Base-by-base conservation (phyloP, 257 asterid species). In the Solanum bulbocastanum region DNA sequence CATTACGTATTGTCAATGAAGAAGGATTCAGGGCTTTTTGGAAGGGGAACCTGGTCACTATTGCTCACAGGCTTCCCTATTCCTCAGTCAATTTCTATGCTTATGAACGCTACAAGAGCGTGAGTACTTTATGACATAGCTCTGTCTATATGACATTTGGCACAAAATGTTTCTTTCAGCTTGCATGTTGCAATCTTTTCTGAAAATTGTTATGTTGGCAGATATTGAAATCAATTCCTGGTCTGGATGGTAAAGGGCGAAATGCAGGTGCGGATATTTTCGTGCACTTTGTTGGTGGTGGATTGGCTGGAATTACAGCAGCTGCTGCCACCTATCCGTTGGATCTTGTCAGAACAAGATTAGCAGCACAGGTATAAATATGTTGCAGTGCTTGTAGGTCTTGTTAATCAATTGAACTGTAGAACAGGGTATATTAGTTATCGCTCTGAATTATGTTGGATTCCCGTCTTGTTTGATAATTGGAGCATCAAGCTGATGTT, bases 41-140 rank as follows among this genome's bases (percentile, higher is more conserved):
- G 99, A 96, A 93, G 92, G 99, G 99, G 87, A 96, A 95, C 90
- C 89, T 96, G 91, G 98, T 96, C 91, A 96, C 99, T 2, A 94
- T 95, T 91, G 98, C 95, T 86, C 98, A 95, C 81, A 93, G 99
- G 46, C 94, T 96, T 81, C 99, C 99, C 4, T 96, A 96, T 88
- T 94, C 98, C 44, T 92, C 99, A 0, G 95, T 94, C 89, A 96
- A 90, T 87, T 96, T 96, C 90, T 96, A 95, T 87, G 92, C 98
- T 4, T 96, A 94, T 79, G 99, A 96, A 88, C 92, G 87, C 40
- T 96, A 94, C 90, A 96, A 95, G 93, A 90, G 73, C 16, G 99
- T 96, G 88, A 92, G 98, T 91, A 40, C 42, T 49, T 36, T 35
- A 18, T 86, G 22, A 65, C 35, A 30, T 62, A 36, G 27, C 37